These are phyloP conservation scores for Triangularia setosa DNA, from an alignment of 2,329 filamentous ascomycete species.

Conservation along the genomic window DNA sequence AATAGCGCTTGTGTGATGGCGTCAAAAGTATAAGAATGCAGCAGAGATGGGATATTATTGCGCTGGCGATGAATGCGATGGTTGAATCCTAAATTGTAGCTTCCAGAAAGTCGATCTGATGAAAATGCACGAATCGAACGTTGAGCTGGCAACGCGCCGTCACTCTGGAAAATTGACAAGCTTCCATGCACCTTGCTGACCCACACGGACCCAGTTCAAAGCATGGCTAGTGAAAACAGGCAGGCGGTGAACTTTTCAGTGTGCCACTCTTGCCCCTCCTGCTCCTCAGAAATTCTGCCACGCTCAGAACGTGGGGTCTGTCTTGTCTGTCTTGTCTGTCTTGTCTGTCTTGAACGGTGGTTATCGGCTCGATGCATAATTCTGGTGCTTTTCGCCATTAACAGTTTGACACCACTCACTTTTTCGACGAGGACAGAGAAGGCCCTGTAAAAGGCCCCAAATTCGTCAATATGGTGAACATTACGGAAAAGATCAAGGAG, in stretches of 20 bases:
- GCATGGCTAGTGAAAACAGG: background rate
- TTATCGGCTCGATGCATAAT: background rate
- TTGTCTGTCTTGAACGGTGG: background rate
- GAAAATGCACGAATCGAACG: background rate
- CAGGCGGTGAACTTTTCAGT: conserved; percentile 19
- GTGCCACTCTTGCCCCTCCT: conserved; percentile 12
- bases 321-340: conserved; percentile 7
- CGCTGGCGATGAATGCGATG: background rate
- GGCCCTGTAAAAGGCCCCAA: conserved; percentile 20
- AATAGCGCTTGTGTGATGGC: background rate
- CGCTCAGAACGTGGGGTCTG: conserved; percentile 24
- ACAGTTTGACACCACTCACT: background rate
- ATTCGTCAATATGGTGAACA: conserved; percentile 81
- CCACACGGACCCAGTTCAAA: conserved; percentile 1
- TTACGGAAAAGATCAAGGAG: conserved; percentile 99
- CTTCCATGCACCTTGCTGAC: background rate
- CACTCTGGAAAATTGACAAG: background rate
- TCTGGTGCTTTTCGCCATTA: conserved; percentile 2
- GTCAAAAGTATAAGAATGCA: background rate
- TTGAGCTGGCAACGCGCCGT: background rate
- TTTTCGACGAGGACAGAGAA: conserved; percentile 23
- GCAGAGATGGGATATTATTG: background rate
- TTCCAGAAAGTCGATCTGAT: background rate
- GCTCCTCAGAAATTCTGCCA: conserved; percentile 28
- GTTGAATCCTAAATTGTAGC: background rate